phyloP scores from a whole-genome alignment of 106 monocot genomes.

The Dactylorhiza incarnata region DNA sequence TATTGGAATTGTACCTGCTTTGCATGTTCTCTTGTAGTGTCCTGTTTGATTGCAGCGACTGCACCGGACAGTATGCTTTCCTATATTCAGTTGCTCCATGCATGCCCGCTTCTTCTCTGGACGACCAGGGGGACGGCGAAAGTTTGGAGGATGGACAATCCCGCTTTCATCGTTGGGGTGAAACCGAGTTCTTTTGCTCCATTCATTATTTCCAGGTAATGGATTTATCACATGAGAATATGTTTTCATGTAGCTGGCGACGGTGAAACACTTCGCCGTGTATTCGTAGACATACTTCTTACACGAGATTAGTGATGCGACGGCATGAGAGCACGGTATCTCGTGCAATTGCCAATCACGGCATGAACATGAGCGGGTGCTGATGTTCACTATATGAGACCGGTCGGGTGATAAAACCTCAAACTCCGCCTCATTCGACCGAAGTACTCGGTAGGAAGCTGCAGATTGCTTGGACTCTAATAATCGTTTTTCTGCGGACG shows the following conservation, averaged over 20 bases:
- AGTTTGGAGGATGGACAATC: constrained; percentile 46
- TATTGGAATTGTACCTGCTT: constrained; percentile 16
- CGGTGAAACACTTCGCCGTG: constrained; percentile 34
- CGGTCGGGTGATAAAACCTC: constrained; percentile 45
- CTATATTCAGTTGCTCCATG: constrained; percentile 22
- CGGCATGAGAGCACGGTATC: constrained; percentile 61
- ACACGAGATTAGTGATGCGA: constrained; percentile 45
- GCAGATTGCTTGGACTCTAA: constrained; percentile 23
- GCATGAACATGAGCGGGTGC: constrained; percentile 42
- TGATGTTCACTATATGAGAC: constrained; percentile 59
- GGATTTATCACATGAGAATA: constrained; percentile 39
- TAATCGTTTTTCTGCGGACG: constrained; percentile 41
- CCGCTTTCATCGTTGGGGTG: constrained; percentile 12
- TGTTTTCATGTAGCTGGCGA: constrained; percentile 27
- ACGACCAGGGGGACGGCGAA: constrained; percentile 48
- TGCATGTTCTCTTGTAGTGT: constrained; percentile 73
- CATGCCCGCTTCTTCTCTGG: constrained; percentile 50
- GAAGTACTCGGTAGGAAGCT: constrained; percentile 41
- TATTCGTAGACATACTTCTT: constrained; percentile 44
- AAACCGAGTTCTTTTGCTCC: constrained; percentile 19
- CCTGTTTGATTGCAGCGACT: constrained; percentile 69
- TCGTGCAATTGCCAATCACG: constrained; percentile 64
- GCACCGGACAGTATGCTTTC: constrained; percentile 57
- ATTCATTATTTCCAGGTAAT: constrained; percentile 29
- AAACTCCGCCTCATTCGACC: constrained; percentile 61